Conservation (phyloP, 345 rosid genomes). For the Corymbia maculata region DNA sequence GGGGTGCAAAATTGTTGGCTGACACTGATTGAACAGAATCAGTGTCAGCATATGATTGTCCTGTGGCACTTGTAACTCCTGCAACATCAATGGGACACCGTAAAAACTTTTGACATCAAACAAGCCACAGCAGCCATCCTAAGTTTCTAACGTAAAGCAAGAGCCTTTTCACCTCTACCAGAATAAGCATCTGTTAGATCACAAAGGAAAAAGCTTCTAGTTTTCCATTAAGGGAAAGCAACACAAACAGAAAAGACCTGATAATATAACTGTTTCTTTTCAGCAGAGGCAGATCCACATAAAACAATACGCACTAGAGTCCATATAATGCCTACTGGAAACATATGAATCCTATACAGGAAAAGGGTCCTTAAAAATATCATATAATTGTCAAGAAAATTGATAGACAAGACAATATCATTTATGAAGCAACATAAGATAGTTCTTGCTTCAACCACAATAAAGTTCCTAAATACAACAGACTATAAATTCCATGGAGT, state of each 20-base stretch:
- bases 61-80: constrained; percentile 36
- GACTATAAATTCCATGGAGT: background rate
- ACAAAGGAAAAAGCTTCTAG: background rate
- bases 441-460: background rate
- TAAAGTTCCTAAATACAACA: background rate
- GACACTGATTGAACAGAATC: constrained; percentile 57
- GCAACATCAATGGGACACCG: constrained; percentile 26
- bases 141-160: constrained; percentile 26
- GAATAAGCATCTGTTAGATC: constrained; percentile 22
- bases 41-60: constrained; percentile 51
- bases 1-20: constrained; percentile 49
- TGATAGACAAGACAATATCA: background rate
- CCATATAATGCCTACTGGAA: background rate
- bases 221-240: background rate
- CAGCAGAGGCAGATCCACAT: background rate
- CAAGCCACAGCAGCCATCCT: constrained; percentile 3
- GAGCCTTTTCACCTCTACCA: constrained; percentile 22
- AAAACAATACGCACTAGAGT: background rate
- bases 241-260: background rate
- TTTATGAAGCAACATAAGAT: background rate
- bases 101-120: constrained; percentile 14
- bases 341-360: background rate
- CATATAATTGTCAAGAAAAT: background rate
- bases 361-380: background rate
- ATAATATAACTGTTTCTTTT: background rate